Conservation (phyloP, 345 rosid genomes). For the Lepidium sativum region DNA sequence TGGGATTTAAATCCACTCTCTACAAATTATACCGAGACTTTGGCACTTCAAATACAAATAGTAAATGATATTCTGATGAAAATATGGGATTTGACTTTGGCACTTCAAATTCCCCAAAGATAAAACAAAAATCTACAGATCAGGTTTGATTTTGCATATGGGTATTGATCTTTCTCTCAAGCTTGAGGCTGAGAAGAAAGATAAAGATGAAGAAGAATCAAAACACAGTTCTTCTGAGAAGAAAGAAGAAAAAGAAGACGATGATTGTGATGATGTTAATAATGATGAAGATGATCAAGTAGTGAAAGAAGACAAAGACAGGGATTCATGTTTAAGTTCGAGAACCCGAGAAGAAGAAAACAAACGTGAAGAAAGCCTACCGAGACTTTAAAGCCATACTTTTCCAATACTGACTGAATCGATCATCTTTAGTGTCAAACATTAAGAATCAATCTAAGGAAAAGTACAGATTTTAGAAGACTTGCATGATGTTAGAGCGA, state of each 20-base stretch:
- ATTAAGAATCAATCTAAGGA: no score
- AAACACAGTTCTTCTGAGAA: no score
- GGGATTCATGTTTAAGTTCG: conserved; percentile 5
- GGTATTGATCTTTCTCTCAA: conserved; percentile 23
- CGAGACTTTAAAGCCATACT: no score
- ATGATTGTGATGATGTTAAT: no score
- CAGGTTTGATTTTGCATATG: not conserved
- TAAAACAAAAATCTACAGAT: not conserved
- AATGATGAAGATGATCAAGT: conserved; percentile 5
- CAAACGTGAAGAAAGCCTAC: conserved; percentile 28
- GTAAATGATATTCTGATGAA: conserved; percentile 23
- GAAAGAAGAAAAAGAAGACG: no score
- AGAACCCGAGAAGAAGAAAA: conserved; percentile 16
- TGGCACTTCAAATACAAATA: conserved; percentile 32
- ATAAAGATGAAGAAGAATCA: not conserved
- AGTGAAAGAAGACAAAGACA: not conserved
- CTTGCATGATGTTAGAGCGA: no score
- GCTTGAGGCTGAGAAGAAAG: conserved; percentile 10
- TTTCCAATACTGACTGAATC: no score
- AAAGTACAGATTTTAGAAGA: no score
- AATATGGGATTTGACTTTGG: conserved; percentile 25
- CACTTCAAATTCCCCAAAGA: conserved; percentile 1
- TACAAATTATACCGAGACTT: no score
- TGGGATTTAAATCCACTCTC: no score
- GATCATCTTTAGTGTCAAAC: no score